Conservation (phyloP, 768 basidiomycete genomes). For the Mycena venus region DNA sequence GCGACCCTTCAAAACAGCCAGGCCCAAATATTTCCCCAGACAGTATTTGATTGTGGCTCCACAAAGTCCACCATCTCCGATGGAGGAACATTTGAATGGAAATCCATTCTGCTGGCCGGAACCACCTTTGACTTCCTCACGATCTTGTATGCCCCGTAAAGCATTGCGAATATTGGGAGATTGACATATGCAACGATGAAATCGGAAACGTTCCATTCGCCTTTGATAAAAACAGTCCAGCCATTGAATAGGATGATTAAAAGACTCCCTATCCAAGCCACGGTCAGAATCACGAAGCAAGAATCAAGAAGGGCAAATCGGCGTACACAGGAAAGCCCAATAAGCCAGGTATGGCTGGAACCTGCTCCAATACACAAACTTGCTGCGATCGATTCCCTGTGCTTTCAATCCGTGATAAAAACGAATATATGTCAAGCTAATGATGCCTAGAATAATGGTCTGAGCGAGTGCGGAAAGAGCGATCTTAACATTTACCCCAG, state of each 20-base stretch:
- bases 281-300: no score
- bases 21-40: background rate
- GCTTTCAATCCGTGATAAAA: conserved; percentile 47
- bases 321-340: conserved; percentile 49
- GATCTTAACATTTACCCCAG: conserved; percentile 53
- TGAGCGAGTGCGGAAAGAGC: background rate
- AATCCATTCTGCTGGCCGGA: conserved; percentile 13
- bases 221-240: conserved; percentile 32
- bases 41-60: background rate
- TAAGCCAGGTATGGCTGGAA: conserved; percentile 67
- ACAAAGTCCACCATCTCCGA: conserved; percentile 13
- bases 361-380: conserved; percentile 61
- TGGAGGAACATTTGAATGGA: conserved; percentile 25
- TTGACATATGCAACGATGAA: conserved; percentile 38
- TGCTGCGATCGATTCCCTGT: conserved; percentile 66
- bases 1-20: conserved; percentile 27
- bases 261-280: conserved; percentile 34
- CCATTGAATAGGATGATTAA: conserved; percentile 37
- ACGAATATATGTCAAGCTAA: conserved; percentile 29
- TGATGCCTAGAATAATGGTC: conserved; percentile 8
- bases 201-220: conserved; percentile 25
- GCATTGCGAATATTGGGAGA: conserved; percentile 28
- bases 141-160: conserved; percentile 26
- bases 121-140: conserved; percentile 11
- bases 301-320: background rate